phyloP scores from a whole-genome alignment of 192 early-diverging fungal species.

The Obelidium mucronatum region DNA sequence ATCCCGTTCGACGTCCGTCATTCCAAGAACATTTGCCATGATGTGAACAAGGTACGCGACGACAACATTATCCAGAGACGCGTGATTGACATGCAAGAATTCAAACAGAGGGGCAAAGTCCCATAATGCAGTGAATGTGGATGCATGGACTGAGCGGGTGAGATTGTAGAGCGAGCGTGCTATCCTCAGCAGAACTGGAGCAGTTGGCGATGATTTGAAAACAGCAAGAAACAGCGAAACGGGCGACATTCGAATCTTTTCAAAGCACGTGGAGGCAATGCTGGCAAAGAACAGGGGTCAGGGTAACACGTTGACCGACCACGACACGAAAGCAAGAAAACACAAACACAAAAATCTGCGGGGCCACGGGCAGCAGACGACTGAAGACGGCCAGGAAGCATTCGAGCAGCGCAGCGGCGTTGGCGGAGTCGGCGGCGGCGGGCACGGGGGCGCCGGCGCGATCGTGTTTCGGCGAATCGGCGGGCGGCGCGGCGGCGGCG shows the following conservation, averaged over 20 bases:
- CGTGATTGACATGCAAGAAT: slow-evolving; percentile 5
- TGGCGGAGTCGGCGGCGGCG: background rate
- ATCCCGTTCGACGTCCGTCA: slow-evolving; percentile 48
- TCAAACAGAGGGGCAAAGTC: slow-evolving; percentile 39
- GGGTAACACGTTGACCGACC: no score
- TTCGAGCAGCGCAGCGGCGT: slow-evolving; percentile 22
- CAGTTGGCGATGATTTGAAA: slow-evolving; percentile 1
- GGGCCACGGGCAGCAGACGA: slow-evolving; percentile 11
- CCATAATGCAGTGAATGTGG: slow-evolving; percentile 21
- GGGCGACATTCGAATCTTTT: slow-evolving; percentile 12
- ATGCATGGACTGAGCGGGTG: background rate
- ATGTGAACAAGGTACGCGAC: slow-evolving; percentile 44
- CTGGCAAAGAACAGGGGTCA: slow-evolving; percentile 12
- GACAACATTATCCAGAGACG: slow-evolving; percentile 10
- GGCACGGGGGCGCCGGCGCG: background rate
- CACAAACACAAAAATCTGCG: slow-evolving; percentile 23
- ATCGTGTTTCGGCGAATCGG: background rate
- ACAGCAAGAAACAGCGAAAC: background rate
- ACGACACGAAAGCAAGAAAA: background rate
- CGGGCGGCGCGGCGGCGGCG: background rate
- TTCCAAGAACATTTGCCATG: slow-evolving; percentile 46
- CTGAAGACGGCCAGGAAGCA: background rate
- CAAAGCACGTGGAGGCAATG: slow-evolving; percentile 9
- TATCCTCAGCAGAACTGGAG: background rate
- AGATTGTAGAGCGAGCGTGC: slow-evolving; percentile 2